A percentile compares a stretch with the other conserved stretches of the same genome.
Conservation (phyloP, 192 early-diverging fungal species). For the Phlyctochytrium planicorne region DNA sequence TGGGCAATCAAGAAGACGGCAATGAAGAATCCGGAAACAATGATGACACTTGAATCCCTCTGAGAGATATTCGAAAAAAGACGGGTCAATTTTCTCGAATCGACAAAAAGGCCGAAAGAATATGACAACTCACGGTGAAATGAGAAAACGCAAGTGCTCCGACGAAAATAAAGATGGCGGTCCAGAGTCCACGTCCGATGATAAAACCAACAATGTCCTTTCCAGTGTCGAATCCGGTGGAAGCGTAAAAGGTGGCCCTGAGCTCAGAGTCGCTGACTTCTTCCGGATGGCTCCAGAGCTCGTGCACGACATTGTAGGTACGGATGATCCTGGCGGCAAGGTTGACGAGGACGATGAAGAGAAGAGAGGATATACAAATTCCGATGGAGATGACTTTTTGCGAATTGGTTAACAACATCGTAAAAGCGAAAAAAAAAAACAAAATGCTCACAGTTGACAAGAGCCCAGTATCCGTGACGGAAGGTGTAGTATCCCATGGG, state of each 20-base stretch:
- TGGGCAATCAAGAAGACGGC: neutral
- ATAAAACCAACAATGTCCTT: neutral
- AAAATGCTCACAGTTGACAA: neutral
- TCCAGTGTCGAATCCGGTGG: slow-evolving; percentile 5
- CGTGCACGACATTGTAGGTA: neutral
- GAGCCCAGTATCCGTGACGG: neutral
- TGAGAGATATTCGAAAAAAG: too few species aligned
- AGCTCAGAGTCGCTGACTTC: neutral
- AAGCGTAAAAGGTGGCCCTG: neutral
- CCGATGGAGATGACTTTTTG: neutral
- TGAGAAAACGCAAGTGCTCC: neutral
- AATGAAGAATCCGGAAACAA: neutral
- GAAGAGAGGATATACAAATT: neutral
- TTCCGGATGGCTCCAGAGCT: neutral
- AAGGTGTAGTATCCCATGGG: neutral
- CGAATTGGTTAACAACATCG: too few species aligned
- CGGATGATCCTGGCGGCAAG: neutral
- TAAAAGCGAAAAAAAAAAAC: too few species aligned
- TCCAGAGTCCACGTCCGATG: neutral
- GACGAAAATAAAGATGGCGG: neutral
- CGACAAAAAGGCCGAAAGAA: too few species aligned
- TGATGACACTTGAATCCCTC: too few species aligned
- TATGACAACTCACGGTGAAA: slow-evolving; percentile 2
- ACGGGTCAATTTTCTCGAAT: too few species aligned
- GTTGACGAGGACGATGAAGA: slow-evolving; percentile 1